These are phyloP conservation scores for Ophiostoma novo-ulmi DNA, from an alignment of 2,329 filamentous ascomycete species.

Conservation along the genomic window DNA sequence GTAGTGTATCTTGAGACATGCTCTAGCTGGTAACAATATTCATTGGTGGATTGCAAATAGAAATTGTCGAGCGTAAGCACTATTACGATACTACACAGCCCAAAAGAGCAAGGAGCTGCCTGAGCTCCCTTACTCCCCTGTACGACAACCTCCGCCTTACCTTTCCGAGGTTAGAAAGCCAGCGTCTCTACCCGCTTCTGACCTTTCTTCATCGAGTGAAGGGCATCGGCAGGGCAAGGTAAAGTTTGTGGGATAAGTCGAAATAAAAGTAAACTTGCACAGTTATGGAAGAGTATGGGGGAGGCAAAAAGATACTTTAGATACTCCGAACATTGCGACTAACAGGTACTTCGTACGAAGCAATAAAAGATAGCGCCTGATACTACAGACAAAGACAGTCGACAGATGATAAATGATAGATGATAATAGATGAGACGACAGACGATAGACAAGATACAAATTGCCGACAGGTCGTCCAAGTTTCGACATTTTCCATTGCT, in stretches of 20 bases:
- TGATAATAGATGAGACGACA: background rate
- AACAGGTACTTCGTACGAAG: background rate
- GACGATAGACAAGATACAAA: background rate
- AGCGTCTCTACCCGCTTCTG: slow-evolving; percentile 27
- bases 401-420: background rate
- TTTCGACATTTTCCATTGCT: background rate
- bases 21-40: background rate
- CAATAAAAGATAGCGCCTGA: background rate
- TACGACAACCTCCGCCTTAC: slow-evolving; percentile 20
- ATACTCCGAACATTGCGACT: background rate
- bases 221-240: slow-evolving; percentile 19
- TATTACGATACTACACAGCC: background rate
- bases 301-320: slow-evolving; percentile 3
- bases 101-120: slow-evolving; percentile 8
- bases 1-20: background rate
- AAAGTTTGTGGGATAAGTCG: slow-evolving; percentile 6
- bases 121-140: background rate
- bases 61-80: background rate
- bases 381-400: background rate
- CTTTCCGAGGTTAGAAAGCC: slow-evolving; percentile 26
- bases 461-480: background rate
- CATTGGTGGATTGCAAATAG: background rate
- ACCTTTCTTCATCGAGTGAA: slow-evolving; percentile 29
- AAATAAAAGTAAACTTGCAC: background rate
- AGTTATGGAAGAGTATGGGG: slow-evolving; percentile 15